phyloP scores from a whole-genome alignment of 352 stramenopile genomes.

The Globisporangium megalacanthum region DNA sequence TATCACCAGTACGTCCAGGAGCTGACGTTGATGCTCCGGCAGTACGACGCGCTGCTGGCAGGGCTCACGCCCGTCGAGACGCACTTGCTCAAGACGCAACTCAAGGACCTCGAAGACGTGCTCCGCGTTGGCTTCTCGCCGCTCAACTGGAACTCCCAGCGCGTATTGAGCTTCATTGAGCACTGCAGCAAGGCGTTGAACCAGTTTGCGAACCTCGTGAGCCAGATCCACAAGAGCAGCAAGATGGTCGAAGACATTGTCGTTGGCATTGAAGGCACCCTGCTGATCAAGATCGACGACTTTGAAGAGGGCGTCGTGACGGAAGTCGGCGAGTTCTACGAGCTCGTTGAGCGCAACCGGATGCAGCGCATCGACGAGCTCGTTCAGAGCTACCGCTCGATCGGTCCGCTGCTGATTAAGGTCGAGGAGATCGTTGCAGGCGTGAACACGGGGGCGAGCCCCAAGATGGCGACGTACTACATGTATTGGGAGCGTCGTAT shows the following conservation, averaged over 20 bases:
- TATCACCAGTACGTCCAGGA: slow-evolving; percentile 94
- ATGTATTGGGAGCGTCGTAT: slow-evolving; percentile 96
- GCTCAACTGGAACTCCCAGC: slow-evolving; percentile 97
- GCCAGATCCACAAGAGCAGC: slow-evolving; percentile 93
- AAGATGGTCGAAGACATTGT: slow-evolving; percentile 96
- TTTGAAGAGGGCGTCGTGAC: slow-evolving; percentile 87
- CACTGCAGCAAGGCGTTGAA: slow-evolving; percentile 90
- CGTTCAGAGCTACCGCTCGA: slow-evolving; percentile 92
- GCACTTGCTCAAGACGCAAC: slow-evolving; percentile 83
- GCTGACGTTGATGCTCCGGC: slow-evolving; percentile 87
- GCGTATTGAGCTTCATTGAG: slow-evolving; percentile 94
- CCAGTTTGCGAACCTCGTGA: slow-evolving; percentile 91
- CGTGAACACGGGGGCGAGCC: slow-evolving; percentile 88
- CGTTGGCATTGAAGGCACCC: slow-evolving; percentile 81
- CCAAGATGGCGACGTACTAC: slow-evolving; percentile 93
- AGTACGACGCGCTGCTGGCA: slow-evolving; percentile 85
- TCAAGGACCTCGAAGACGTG: slow-evolving; percentile 86
- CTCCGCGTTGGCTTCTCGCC: slow-evolving; percentile 90
- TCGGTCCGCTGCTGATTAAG: slow-evolving; percentile 92
- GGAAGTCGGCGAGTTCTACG: slow-evolving; percentile 93
- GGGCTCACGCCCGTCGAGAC: slow-evolving; percentile 88
- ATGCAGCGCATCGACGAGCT: slow-evolving; percentile 89
- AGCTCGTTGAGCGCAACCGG: slow-evolving; percentile 90
- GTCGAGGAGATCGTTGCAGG: slow-evolving; percentile 94
- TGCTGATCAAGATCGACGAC: slow-evolving; percentile 91